phyloP scores from a whole-genome alignment of 2,329 filamentous ascomycete species.

The Colletotrichum cereale region DNA sequence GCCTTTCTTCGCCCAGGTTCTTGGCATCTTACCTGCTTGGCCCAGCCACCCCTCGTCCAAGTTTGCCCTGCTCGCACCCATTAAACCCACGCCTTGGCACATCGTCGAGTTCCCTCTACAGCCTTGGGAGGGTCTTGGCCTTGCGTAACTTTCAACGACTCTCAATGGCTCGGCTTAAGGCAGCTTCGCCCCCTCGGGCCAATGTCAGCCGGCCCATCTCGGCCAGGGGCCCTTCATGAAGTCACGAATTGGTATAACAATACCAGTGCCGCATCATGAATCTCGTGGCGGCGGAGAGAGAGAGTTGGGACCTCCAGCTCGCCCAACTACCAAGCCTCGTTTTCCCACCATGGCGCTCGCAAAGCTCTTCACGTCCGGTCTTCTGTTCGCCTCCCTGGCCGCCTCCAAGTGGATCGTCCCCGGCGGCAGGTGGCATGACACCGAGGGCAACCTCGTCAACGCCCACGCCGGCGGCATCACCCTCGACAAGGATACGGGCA shows the following conservation, averaged over 20 bases:
- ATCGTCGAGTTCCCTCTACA: conserved; percentile 4
- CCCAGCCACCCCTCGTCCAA: conserved; percentile 15
- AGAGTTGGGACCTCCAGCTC: background rate
- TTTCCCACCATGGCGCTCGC: conserved; percentile 28
- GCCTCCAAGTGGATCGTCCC: conserved; percentile 70
- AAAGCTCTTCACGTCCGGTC: conserved; percentile 32
- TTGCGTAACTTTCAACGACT: conserved; percentile 11
- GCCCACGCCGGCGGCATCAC: conserved; percentile 71
- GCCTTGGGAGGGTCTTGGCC: conserved; percentile 21
- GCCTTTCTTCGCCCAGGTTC: no score
- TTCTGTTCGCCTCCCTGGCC: conserved; percentile 40
- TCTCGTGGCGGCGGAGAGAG: background rate
- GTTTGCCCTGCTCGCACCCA: background rate
- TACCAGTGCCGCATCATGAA: conserved; percentile 1
- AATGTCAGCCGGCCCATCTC: conserved; percentile 30
- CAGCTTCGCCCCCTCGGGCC: conserved; percentile 29
- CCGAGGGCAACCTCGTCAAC: conserved; percentile 69
- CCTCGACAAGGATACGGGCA: conserved; percentile 63
- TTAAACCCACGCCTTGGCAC: background rate
- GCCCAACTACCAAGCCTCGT: conserved; percentile 6
- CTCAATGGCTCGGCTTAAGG: conserved; percentile 36
- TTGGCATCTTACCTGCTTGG: no score
- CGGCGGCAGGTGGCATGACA: conserved; percentile 71
- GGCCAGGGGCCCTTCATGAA: conserved; percentile 1
- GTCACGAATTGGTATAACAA: conserved; percentile 26